Conservation (phyloP, 2,329 filamentous ascomycete genomes). For the Alternaria burnsii region DNA sequence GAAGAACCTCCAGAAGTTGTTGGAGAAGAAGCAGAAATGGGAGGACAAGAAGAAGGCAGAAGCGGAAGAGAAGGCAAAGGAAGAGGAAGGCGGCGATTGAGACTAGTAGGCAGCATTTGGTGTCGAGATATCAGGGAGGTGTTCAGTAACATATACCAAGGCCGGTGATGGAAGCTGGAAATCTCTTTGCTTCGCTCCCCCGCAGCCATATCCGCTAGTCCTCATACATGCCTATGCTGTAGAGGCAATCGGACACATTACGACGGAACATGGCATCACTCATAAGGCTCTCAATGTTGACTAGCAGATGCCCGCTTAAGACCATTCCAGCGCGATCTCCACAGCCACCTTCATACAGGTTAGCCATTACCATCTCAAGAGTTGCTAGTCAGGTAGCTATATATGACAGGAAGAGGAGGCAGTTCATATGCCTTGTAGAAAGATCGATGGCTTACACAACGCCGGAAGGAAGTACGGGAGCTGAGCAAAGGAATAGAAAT, state of each 20-base stretch:
- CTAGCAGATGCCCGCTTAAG: neutral
- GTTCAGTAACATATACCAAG: neutral
- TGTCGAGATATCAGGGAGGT: neutral
- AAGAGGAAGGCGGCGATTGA: constrained; percentile 34
- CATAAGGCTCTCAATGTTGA: neutral
- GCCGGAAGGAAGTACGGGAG: neutral
- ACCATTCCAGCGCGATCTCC: neutral
- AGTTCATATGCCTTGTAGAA: neutral
- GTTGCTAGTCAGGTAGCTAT: neutral
- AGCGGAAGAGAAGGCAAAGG: constrained; percentile 57
- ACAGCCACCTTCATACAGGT: neutral
- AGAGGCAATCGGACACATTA: neutral
- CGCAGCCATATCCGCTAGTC: neutral
- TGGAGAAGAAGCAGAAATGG: constrained; percentile 75
- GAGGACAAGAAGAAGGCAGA: constrained; percentile 66
- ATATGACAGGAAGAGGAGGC: neutral
- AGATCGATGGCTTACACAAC: neutral
- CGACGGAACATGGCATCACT: neutral
- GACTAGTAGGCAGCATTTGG: neutral
- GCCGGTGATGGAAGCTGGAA: neutral
- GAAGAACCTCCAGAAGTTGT: constrained; percentile 79
- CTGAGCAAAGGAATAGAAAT: neutral
- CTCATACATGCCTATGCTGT: neutral
- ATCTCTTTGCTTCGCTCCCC: neutral
- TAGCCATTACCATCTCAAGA: neutral